Conservation (phyloP, 257 asterid genomes). For the Cordia subcordata region DNA sequence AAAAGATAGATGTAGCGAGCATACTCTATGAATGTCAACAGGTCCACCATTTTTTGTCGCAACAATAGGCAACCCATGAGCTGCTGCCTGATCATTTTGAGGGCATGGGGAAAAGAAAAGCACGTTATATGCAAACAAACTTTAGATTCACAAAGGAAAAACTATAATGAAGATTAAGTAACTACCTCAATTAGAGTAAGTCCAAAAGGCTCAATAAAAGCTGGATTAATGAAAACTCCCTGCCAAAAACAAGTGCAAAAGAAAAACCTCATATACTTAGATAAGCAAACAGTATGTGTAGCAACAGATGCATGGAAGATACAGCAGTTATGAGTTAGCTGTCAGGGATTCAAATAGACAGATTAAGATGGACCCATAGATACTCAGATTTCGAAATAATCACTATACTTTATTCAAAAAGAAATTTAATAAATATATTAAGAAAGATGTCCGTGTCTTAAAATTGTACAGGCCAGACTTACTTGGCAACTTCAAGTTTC, state of each 20-base stretch:
- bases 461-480: no score
- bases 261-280: constrained; percentile 9
- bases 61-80: constrained; percentile 87
- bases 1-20: background rate
- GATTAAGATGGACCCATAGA: no score
- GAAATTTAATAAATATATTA: no score
- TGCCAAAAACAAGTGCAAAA: constrained; percentile 28
- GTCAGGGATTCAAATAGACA: no score
- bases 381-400: no score
- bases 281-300: background rate
- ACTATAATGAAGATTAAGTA: constrained; percentile 4
- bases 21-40: constrained; percentile 88
- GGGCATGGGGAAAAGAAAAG: no score
- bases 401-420: no score
- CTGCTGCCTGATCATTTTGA: constrained; percentile 61
- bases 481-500: no score
- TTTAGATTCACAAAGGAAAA: constrained; percentile 6
- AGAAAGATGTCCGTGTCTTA: no score
- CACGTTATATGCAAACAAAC: constrained; percentile 1
- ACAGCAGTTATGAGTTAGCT: no score
- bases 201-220: constrained; percentile 95
- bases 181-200: constrained; percentile 92
- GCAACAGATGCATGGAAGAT: no score
- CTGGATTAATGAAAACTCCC: constrained; percentile 99
- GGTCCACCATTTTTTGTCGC: constrained; percentile 97